phyloP scores from a whole-genome alignment of 192 early-diverging fungal genomes.

The Phycomyces blakesleeanus region DNA sequence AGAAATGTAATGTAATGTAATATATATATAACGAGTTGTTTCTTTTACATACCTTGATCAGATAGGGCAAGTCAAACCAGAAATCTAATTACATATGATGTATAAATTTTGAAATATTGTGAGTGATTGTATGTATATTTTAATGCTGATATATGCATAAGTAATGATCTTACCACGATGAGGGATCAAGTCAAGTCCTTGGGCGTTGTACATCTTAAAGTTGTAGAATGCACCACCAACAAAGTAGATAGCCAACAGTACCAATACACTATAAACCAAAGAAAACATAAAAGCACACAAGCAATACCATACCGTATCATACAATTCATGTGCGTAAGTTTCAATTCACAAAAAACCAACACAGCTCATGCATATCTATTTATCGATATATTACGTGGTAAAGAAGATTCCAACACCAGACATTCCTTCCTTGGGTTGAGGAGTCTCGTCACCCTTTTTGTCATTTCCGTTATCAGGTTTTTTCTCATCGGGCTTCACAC shows the following conservation, averaged over 20 bases:
- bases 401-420: constrained; percentile 17
- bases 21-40: background rate
- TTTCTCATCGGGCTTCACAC: constrained; percentile 4
- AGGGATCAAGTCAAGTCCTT: constrained; percentile 32
- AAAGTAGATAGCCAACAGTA: constrained; percentile 24
- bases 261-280: background rate
- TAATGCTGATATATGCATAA: no score
- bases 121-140: no score
- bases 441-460: background rate
- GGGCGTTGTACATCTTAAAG: constrained; percentile 34
- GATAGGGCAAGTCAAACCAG: constrained; percentile 29
- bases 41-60: constrained; percentile 17
- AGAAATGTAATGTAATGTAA: no score
- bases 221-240: constrained; percentile 34
- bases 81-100: constrained; percentile 21
- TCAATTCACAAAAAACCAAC: background rate
- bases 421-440: constrained; percentile 1
- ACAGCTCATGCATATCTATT: background rate
- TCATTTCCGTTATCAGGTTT: constrained; percentile 6
- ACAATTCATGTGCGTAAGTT: background rate
- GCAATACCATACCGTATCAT: background rate
- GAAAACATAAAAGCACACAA: background rate
- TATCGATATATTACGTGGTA: no score
- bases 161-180: constrained; percentile 21
- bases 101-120: no score